These are phyloP conservation scores for Fagopyrum esculentum DNA, from an alignment of 148 eudicot genomes.

Conservation along the genomic window DNA sequence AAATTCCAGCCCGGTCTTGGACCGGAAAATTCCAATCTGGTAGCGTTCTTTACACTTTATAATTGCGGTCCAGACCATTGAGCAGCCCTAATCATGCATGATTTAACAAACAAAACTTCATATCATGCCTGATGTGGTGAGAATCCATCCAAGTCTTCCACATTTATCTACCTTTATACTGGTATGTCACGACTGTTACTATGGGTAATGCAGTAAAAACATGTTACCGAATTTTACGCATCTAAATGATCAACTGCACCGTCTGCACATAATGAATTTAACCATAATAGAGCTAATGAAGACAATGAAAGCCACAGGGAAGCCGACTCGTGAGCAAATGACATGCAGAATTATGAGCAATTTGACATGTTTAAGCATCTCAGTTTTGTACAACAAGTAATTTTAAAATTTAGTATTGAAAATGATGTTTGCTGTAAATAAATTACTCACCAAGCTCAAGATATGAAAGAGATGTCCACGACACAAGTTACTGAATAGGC, in stretches of 20 bases:
- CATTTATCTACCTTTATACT: background rate
- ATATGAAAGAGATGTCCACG: background rate
- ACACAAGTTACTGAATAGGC: background rate
- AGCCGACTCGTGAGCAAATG: background rate
- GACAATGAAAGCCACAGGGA: background rate
- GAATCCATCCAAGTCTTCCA: too few relatives aligned
- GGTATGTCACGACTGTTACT: background rate
- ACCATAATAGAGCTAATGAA: background rate
- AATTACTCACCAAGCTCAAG: conserved; percentile 7
- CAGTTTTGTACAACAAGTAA: background rate
- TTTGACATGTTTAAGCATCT: background rate
- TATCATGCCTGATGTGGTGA: background rate
- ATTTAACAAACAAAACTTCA: background rate
- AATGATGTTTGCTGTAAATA: background rate
- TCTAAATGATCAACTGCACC: background rate
- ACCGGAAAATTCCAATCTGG: too few relatives aligned
- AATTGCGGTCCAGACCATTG: too few relatives aligned
- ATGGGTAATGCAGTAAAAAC: background rate
- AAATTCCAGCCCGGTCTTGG: too few relatives aligned
- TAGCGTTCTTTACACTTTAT: too few relatives aligned
- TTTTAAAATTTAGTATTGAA: background rate
- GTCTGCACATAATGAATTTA: background rate
- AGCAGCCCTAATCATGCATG: background rate
- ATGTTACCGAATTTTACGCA: background rate
- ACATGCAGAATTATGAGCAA: background rate